These are phyloP conservation scores for Ascochyta viciae-villosae DNA, from an alignment of 2,329 filamentous ascomycete genomes.

Conservation along the genomic window DNA sequence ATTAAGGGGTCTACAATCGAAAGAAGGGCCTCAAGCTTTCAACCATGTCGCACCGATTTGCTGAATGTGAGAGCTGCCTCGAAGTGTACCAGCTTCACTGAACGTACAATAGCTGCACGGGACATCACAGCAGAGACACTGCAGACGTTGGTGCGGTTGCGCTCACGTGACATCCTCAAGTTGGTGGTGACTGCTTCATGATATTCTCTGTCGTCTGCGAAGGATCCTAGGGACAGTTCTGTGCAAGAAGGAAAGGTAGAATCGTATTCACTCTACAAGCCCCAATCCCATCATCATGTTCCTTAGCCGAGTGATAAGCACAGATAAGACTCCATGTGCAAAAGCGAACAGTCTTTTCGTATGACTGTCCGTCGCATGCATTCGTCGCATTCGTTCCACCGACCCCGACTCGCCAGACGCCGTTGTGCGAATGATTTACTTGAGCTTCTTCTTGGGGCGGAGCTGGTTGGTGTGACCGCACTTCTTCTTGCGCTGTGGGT, in stretches of 20 bases:
- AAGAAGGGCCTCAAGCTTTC: too few species aligned
- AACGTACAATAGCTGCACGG: too few species aligned
- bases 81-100: too few species aligned
- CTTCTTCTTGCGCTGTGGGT: slow-evolving; percentile 78
- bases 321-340: slow-evolving; percentile 36
- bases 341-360: slow-evolving; percentile 34
- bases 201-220: slow-evolving; percentile 15
- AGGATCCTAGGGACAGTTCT: slow-evolving; percentile 22
- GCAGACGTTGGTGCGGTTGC: neutral
- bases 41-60: too few species aligned
- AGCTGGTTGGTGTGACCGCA: slow-evolving; percentile 99
- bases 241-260: slow-evolving; percentile 35
- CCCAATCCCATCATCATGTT: slow-evolving; percentile 34
- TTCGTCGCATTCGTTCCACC: slow-evolving; percentile 43
- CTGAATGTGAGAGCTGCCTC: too few species aligned
- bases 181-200: slow-evolving; percentile 20
- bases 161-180: neutral
- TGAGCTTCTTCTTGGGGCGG: slow-evolving; percentile 99
- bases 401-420: slow-evolving; percentile 44
- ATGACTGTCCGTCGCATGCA: slow-evolving; percentile 36
- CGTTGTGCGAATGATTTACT: slow-evolving; percentile 66
- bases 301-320: slow-evolving; percentile 36
- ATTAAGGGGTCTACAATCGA: too few species aligned
- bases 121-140: neutral
- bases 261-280: slow-evolving; percentile 48